Percentiles rank a stretch among this genome's conserved stretches.
Evolutionary conservation across 2,329 filamentous ascomycete genomes (phyloP).

Genomic region (Colletotrichum neosansevieriae): DNA sequence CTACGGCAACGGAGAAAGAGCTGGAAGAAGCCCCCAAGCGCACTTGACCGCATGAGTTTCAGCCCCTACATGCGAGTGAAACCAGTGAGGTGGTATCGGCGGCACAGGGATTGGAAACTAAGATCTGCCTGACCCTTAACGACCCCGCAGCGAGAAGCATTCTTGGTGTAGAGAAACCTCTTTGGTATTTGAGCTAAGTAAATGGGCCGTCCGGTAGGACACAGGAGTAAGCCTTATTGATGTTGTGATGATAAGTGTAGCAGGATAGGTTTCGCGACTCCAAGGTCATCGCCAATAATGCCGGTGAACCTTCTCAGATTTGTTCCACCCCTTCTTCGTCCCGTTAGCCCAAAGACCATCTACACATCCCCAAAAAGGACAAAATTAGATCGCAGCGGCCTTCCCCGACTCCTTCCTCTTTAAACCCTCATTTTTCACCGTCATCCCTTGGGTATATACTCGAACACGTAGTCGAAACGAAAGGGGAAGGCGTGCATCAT

Average conservation of each 20-base stretch:
- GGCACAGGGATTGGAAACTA: background rate
- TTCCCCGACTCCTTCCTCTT: constrained; percentile 47
- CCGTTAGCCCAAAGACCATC: background rate
- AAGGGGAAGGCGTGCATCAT: constrained; percentile 47
- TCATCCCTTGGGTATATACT: constrained; percentile 55
- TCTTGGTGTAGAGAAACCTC: constrained; percentile 8
- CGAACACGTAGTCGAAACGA: constrained; percentile 50
- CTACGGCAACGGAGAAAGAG: background rate
- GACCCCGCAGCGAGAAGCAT: background rate
- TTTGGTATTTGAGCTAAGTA: constrained; percentile 36
- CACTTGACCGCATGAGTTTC: constrained; percentile 25
- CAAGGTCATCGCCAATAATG: constrained; percentile 7
- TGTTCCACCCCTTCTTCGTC: constrained; percentile 5
- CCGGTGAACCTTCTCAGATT: constrained; percentile 2
- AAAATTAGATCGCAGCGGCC: constrained; percentile 44
- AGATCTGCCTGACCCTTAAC: background rate
- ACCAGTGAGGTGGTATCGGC: constrained; percentile 19
- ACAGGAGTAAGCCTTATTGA: constrained; percentile 32
- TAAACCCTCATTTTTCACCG: constrained; percentile 46
- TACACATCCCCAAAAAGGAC: constrained; percentile 24
- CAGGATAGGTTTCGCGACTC: constrained; percentile 28
- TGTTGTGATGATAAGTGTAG: constrained; percentile 30
- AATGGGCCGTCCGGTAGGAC: constrained; percentile 26
- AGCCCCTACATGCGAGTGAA: constrained; percentile 29
- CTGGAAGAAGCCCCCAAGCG: constrained; percentile 21